Conservation (phyloP, 805 yeast genomes). For the Starmera quercuum region DNA sequence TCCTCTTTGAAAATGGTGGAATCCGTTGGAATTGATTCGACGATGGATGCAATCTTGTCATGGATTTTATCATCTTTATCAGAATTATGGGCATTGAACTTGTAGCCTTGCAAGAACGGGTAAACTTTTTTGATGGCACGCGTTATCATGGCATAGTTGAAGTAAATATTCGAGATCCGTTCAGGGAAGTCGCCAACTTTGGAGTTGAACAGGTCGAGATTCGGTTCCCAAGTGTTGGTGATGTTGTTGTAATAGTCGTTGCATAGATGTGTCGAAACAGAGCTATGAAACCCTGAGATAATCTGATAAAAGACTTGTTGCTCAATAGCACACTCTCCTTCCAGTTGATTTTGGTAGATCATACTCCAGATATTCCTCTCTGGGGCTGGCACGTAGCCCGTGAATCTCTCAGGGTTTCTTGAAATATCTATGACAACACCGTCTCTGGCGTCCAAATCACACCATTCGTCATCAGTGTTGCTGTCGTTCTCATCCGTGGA, state of each 20-base stretch:
- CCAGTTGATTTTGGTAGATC: constrained; percentile 68
- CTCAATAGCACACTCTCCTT: constrained; percentile 62
- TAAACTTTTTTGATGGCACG: constrained; percentile 70
- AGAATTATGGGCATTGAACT: constrained; percentile 35
- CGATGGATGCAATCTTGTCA: constrained; percentile 31
- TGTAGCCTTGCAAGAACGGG: constrained; percentile 41
- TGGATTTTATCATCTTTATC: constrained; percentile 39
- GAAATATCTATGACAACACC: constrained; percentile 80
- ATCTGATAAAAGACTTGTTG: constrained; percentile 83
- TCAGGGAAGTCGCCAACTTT: constrained; percentile 88
- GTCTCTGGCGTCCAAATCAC: constrained; percentile 59
- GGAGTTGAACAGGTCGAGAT: constrained; percentile 72
- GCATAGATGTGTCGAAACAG: constrained; percentile 87
- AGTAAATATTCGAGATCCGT: constrained; percentile 80
- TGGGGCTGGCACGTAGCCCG: constrained; percentile 93
- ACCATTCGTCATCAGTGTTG: constrained; percentile 51
- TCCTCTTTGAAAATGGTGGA: constrained; percentile 41
- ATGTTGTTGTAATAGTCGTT: constrained; percentile 69
- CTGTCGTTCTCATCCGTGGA: constrained; percentile 11
- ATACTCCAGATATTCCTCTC: constrained; percentile 90
- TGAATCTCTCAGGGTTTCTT: constrained; percentile 91
- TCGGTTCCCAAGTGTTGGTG: constrained; percentile 80
- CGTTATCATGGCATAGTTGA: constrained; percentile 83
- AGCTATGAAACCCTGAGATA: constrained; percentile 90
- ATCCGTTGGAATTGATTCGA: constrained; percentile 23